Evolutionary conservation across 1,284 basidiomycete species (phyloP).

Genomic region (Cutaneotrichosporon sp.): DNA sequence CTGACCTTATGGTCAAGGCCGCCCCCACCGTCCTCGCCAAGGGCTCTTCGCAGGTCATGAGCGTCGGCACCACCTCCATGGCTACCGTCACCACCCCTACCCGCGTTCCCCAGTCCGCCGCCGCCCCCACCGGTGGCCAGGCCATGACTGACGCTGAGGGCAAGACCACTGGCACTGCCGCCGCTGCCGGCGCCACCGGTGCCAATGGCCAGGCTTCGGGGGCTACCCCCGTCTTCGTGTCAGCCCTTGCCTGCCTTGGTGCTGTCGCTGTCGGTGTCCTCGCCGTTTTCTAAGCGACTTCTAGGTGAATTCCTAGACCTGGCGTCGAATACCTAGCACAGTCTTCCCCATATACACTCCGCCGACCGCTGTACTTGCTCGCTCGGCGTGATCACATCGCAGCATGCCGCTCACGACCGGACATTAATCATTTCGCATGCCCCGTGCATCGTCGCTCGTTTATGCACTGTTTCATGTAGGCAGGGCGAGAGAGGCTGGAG

Average conservation of each 20-base stretch:
- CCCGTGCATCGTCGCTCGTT: constrained; percentile 4
- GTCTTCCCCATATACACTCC: neutral
- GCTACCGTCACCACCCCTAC: constrained; percentile 14
- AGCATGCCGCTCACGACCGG: neutral
- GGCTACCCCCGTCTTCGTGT: constrained; percentile 5
- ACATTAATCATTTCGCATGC: constrained; percentile 8
- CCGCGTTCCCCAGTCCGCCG: constrained; percentile 2
- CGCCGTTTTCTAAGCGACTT: constrained; percentile 26
- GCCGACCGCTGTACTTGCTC: neutral
- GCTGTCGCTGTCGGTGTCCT: constrained; percentile 20
- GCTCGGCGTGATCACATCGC: neutral
- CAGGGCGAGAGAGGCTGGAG: too few relatives aligned
- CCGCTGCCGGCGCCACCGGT: too few relatives aligned
- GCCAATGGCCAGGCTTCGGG: too few relatives aligned
- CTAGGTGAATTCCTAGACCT: too few relatives aligned
- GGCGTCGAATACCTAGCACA: neutral
- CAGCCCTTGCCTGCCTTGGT: constrained; percentile 11
- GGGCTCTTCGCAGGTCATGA: constrained; percentile 20
- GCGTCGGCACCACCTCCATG: constrained; percentile 26
- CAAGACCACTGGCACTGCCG: constrained; percentile 6
- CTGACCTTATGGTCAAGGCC: constrained; percentile 35
- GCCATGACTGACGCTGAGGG: constrained; percentile 13
- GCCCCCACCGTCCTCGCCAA: constrained; percentile 26
- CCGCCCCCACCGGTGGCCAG: too few relatives aligned
- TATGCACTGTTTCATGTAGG: constrained; percentile 4